Conservation (phyloP, 2,329 filamentous ascomycete species). For the Cordyceps tenuipes region DNA sequence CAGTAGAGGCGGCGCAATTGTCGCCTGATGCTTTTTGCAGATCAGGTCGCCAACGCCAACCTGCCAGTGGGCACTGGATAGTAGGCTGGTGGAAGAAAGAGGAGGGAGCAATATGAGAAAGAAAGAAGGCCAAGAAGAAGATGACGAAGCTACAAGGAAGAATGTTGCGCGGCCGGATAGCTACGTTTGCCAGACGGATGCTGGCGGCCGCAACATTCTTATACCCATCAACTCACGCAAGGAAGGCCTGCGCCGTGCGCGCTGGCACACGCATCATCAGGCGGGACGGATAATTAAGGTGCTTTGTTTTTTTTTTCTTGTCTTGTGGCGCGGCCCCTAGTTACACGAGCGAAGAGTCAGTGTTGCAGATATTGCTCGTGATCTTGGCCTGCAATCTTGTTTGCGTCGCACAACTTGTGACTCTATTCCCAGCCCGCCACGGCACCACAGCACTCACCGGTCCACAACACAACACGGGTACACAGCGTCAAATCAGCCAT, state of each 20-base stretch:
- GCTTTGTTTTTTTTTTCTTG: no score
- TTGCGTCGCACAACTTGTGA: background rate
- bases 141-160: background rate
- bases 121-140: background rate
- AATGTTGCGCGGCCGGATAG: background rate
- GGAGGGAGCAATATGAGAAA: background rate
- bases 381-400: constrained; percentile 1
- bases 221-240: background rate
- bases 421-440: background rate
- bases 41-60: no score
- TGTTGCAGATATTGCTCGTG: background rate
- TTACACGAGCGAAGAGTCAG: background rate
- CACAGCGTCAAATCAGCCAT: background rate
- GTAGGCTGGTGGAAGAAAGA: no score
- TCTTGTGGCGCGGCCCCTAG: background rate
- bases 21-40: no score
- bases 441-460: no score
- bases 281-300: no score
- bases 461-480: background rate
- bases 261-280: no score
- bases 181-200: background rate
- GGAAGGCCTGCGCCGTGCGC: background rate
- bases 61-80: no score
- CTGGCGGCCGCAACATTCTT: background rate
- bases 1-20: no score